phyloP scores from a whole-genome alignment of 257 asterid genomes.

The Cynanchum wilfordii region DNA sequence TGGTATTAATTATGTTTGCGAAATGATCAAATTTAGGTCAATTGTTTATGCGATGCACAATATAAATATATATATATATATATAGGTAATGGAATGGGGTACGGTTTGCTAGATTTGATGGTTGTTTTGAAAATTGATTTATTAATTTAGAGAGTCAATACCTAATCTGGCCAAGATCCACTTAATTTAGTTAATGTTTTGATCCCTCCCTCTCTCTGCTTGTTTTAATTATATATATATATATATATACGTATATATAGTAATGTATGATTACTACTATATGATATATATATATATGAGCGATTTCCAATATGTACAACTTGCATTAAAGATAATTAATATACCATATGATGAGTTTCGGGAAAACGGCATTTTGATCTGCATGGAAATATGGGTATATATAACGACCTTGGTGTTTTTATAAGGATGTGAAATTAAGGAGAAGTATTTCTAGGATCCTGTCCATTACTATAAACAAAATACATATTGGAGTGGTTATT shows the following conservation, averaged over 20 bases:
- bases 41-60: background rate
- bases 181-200: constrained; percentile 3
- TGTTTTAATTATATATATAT: no score
- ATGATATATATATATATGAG: no score
- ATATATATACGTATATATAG: no score
- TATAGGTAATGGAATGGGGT: background rate
- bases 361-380: background rate
- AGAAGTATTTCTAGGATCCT: no score
- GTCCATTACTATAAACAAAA: no score
- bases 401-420: no score
- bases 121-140: background rate
- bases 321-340: background rate
- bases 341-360: background rate
- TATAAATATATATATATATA: background rate
- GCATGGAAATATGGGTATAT: background rate
- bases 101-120: constrained; percentile 12
- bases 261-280: background rate
- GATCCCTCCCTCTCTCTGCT: background rate
- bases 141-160: constrained; percentile 6
- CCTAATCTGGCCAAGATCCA: constrained; percentile 7
- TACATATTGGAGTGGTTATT: no score
- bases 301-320: background rate
- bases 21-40: background rate
- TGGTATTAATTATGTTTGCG: background rate
- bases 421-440: no score